Evolutionary conservation across 2,329 filamentous ascomycete genomes (phyloP).

Genomic region (Ophiostoma australiae): DNA sequence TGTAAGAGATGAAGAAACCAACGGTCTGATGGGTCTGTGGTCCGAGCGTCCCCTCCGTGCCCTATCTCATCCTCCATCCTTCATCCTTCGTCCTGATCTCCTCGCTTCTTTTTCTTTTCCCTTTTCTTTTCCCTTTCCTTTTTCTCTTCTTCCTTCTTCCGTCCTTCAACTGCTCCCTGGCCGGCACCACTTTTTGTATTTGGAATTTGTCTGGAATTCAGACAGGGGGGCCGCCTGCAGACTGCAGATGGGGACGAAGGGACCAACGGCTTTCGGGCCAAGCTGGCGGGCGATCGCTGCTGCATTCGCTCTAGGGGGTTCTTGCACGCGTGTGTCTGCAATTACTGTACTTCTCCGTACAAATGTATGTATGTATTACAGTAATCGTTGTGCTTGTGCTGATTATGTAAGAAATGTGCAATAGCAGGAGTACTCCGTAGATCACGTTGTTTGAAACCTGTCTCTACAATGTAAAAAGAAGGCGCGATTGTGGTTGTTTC

Average conservation of each 20-base stretch:
- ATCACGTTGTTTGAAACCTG: neutral
- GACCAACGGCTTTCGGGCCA: neutral
- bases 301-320: neutral
- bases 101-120: neutral
- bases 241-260: neutral
- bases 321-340: neutral
- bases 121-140: neutral
- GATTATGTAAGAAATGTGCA: neutral
- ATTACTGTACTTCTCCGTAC: too few relatives aligned
- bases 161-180: neutral
- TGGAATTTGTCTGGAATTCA: neutral
- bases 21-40: conserved; percentile 1
- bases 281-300: neutral
- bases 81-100: neutral
- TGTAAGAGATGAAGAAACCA: neutral
- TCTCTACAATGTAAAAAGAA: neutral
- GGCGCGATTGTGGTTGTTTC: too few relatives aligned
- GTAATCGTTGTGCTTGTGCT: neutral
- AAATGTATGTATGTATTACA: too few relatives aligned
- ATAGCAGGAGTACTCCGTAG: neutral
- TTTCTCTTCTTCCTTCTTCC: neutral
- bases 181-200: conserved; percentile 1
- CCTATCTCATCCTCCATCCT: neutral
- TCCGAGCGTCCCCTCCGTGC: neutral
- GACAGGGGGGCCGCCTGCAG: neutral